phyloP scores from a whole-genome alignment of 352 stramenopile species.

The Phytopythium boreale region DNA sequence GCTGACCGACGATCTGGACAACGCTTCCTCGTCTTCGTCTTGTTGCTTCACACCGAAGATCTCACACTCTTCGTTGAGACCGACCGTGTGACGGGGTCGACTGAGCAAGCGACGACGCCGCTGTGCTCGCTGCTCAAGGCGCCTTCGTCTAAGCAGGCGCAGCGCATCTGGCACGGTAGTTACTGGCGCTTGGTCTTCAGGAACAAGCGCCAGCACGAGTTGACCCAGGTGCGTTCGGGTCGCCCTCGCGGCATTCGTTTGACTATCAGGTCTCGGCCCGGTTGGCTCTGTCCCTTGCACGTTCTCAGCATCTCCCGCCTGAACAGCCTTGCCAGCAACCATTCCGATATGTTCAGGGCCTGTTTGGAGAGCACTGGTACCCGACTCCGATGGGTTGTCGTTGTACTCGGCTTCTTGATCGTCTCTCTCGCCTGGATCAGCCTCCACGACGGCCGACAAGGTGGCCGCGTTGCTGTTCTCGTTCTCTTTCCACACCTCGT shows the following conservation, averaged over 20 bases:
- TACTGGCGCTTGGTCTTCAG: not conserved
- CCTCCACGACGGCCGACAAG: not conserved
- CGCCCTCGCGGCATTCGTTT: not conserved
- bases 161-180: not conserved
- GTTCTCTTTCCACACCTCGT: constrained; percentile 39
- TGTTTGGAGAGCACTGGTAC: too few species aligned
- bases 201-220: not conserved
- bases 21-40: not conserved
- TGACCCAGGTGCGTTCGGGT: constrained; percentile 1
- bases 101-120: too few species aligned
- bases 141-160: not conserved
- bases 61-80: not conserved
- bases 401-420: not conserved
- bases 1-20: not conserved
- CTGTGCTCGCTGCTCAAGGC: not conserved
- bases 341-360: not conserved
- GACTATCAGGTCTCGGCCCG: not conserved
- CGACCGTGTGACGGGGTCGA: too few species aligned
- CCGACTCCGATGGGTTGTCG: too few species aligned
- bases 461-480: not conserved
- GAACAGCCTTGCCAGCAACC: not conserved
- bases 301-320: not conserved
- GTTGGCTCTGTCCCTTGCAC: not conserved
- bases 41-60: not conserved
- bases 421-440: not conserved